A percentile compares a stretch with the other conserved stretches of the same genome.
Conservation (phyloP, 441 rosid genomes). For the Metrosideros polymorpha region DNA sequence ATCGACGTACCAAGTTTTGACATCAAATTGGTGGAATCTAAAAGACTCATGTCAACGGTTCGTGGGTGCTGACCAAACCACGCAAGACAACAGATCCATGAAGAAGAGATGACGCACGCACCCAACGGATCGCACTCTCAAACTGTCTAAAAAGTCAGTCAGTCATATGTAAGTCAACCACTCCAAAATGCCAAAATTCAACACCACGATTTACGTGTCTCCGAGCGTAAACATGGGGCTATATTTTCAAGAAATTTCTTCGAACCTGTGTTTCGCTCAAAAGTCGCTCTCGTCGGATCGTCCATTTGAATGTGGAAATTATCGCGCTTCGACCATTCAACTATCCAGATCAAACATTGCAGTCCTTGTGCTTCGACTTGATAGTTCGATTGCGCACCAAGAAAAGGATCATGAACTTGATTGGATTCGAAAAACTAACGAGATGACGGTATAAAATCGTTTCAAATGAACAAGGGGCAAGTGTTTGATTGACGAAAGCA, state of each 20-base stretch:
- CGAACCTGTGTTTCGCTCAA: background rate
- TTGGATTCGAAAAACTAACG: background rate
- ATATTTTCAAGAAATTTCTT: background rate
- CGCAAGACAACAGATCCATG: background rate
- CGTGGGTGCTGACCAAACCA: background rate
- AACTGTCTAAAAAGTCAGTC: background rate
- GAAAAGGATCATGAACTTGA: background rate
- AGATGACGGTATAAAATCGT: background rate
- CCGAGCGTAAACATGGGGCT: background rate
- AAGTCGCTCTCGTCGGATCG: background rate
- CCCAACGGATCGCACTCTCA: background rate
- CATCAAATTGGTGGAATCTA: background rate
- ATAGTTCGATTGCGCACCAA: background rate
- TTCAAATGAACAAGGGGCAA: too few relatives aligned
- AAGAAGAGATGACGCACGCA: background rate
- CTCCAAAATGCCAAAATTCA: background rate
- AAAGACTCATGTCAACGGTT: background rate
- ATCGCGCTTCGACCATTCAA: background rate
- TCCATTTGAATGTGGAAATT: background rate
- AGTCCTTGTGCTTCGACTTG: background rate
- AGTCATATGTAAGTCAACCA: background rate
- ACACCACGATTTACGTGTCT: background rate
- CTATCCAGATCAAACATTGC: background rate
- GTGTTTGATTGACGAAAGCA: background rate
- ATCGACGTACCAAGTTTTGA: background rate